These are phyloP conservation scores for Ilyonectria robusta DNA, from an alignment of 2,329 filamentous ascomycete species.

Conservation along the genomic window DNA sequence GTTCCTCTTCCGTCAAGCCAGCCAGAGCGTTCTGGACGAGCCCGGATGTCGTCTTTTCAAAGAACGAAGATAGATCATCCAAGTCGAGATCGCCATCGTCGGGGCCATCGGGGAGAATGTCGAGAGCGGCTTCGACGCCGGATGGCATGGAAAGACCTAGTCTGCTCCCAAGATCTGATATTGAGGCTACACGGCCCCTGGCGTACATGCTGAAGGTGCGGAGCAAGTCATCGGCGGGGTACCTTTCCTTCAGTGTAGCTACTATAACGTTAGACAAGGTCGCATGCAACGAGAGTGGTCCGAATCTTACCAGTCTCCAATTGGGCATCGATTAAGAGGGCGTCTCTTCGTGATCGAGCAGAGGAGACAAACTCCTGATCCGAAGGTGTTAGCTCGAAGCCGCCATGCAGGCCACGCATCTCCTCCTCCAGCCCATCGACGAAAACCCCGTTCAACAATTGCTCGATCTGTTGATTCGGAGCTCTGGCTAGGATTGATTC, in stretches of 20 bases:
- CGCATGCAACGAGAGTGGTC: not conserved
- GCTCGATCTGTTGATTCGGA: conserved; percentile 65
- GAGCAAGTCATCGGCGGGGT: conserved; percentile 58
- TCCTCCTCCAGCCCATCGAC: conserved; percentile 68
- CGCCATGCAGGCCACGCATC: conserved; percentile 53
- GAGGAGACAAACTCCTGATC: conserved; percentile 54
- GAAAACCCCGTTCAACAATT: conserved; percentile 70
- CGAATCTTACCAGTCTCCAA: conserved; percentile 47
- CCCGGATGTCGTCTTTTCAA: conserved; percentile 59
- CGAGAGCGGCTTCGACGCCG: conserved; percentile 44
- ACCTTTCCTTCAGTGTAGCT: conserved; percentile 54
- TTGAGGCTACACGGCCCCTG: conserved; percentile 51
- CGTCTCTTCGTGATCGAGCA: conserved; percentile 52
- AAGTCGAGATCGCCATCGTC: conserved; percentile 54
- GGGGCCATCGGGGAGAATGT: conserved; percentile 45
- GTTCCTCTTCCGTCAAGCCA: conserved; percentile 51
- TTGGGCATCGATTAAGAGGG: conserved; percentile 50
- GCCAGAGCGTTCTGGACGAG: conserved; percentile 59
- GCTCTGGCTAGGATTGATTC: conserved; percentile 64
- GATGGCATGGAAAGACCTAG: conserved; percentile 55
- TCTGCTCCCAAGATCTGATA: conserved; percentile 52
- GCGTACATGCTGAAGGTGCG: conserved; percentile 52
- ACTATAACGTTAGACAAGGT: conserved; percentile 27
- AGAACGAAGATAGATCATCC: conserved; percentile 59
- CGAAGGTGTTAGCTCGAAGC: conserved; percentile 51